Evolutionary conservation across 73 alveolate genomes (phyloP).

Genomic region (Paramecium tetraurelia): DNA sequence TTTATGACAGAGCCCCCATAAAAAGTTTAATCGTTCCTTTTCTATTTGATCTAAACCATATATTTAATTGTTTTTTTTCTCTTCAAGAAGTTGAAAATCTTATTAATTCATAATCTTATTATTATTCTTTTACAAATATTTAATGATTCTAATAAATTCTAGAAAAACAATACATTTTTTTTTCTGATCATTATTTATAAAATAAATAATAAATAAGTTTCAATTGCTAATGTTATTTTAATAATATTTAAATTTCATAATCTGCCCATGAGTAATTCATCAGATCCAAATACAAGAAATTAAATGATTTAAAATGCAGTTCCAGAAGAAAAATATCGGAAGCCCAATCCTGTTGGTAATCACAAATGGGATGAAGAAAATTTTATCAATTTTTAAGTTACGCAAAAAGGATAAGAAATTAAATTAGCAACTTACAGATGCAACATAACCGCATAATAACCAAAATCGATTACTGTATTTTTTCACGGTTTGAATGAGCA

Average conservation of each 20-base stretch:
- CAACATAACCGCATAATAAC: neutral
- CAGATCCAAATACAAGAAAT: neutral
- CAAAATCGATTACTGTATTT: neutral
- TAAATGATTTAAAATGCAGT: neutral
- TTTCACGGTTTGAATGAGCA: constrained; percentile 19
- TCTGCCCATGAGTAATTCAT: neutral
- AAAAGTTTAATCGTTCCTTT: neutral
- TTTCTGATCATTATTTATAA: no score
- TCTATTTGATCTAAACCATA: neutral
- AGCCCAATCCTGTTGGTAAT: neutral
- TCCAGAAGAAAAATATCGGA: neutral
- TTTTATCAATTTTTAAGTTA: neutral
- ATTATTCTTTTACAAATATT: neutral
- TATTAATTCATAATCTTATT: neutral
- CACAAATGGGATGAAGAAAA: constrained; percentile 27
- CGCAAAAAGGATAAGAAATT: neutral
- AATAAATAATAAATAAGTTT: neutral
- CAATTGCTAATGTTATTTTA: neutral
- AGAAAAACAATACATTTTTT: neutral
- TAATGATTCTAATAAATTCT: neutral
- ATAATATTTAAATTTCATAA: no score
- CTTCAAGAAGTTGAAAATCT: neutral
- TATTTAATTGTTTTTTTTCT: neutral
- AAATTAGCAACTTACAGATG: neutral
- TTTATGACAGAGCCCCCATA: neutral